Percentiles rank a stretch among this genome's conserved stretches.
These are phyloP conservation scores for Saccharomycopsis sp. DNA, from an alignment of 805 yeast genomes.

Conservation along the genomic window DNA sequence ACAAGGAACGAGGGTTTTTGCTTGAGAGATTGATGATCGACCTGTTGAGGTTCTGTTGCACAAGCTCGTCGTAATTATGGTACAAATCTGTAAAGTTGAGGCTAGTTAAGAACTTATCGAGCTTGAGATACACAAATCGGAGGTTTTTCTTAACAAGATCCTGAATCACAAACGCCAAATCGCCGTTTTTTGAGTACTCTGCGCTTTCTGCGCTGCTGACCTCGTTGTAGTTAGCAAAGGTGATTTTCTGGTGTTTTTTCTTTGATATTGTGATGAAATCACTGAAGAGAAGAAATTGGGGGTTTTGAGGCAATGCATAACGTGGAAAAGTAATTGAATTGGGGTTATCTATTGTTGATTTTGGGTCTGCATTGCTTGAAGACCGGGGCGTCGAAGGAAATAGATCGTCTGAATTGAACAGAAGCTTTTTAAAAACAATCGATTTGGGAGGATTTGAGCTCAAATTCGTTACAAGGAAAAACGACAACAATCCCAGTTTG, in stretches of 20 bases:
- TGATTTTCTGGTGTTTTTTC: slow-evolving; percentile 10
- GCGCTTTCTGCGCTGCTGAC: slow-evolving; percentile 1
- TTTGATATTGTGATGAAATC: slow-evolving; percentile 25
- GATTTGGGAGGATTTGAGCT: slow-evolving; percentile 50
- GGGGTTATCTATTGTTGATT: slow-evolving; percentile 23
- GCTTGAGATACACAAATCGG: slow-evolving; percentile 30
- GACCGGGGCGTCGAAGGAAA: background rate
- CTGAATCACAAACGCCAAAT: slow-evolving; percentile 39
- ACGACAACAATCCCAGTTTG: slow-evolving; percentile 33
- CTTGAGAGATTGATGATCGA: slow-evolving; percentile 11
- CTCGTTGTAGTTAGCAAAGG: slow-evolving; percentile 17
- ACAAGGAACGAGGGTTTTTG: background rate
- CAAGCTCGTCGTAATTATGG: slow-evolving; percentile 12
- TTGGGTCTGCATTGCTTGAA: background rate
- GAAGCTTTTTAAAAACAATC: slow-evolving; percentile 36
- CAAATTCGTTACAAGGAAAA: slow-evolving; percentile 45
- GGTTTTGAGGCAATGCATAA: slow-evolving; percentile 22
- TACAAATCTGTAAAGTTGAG: slow-evolving; percentile 12
- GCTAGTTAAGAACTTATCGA: slow-evolving; percentile 27
- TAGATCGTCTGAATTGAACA: slow-evolving; percentile 5
- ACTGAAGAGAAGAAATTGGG: slow-evolving; percentile 31
- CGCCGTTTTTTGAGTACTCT: slow-evolving; percentile 21
- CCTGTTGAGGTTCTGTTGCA: background rate
- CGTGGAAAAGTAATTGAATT: slow-evolving; percentile 23
- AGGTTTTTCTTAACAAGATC: slow-evolving; percentile 34